Percentiles rank a stretch among this genome's conserved stretches.
phyloP scores from a whole-genome alignment of 2,329 filamentous ascomycete species.

The Phialocephala sp. region DNA sequence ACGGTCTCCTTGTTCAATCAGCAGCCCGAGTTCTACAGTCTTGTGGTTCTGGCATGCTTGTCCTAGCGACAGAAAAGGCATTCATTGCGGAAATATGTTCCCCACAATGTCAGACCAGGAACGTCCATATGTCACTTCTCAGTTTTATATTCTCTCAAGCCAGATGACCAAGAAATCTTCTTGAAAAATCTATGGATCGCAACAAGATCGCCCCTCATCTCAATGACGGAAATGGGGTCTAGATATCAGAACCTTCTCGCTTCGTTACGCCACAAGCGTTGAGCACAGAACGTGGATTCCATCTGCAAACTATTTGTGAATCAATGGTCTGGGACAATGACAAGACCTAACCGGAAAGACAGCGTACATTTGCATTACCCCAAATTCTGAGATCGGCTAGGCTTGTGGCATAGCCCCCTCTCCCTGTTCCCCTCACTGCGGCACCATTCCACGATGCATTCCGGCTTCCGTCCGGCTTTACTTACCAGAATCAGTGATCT shows the following conservation, averaged over 20 bases:
- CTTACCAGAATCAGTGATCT: background rate
- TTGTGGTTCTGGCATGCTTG: background rate
- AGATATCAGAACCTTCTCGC: background rate
- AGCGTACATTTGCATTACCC: background rate
- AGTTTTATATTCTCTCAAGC: background rate
- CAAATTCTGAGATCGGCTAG: background rate
- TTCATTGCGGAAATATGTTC: background rate
- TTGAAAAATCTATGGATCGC: background rate
- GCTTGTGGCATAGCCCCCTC: background rate
- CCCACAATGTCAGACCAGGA: background rate
- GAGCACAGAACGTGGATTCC: slow-evolving; percentile 5
- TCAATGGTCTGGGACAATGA: background rate
- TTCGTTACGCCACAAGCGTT: background rate
- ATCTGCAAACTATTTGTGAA: background rate
- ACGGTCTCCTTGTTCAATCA: background rate
- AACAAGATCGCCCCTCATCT: background rate
- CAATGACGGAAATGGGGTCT: background rate
- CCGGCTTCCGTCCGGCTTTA: background rate
- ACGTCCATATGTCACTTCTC: slow-evolving; percentile 3
- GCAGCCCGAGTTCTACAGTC: background rate
- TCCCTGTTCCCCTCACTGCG: background rate
- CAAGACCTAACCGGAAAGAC: background rate
- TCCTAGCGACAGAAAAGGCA: background rate
- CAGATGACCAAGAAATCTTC: background rate
- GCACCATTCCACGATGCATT: background rate